Evolutionary conservation across 176 grass and related monocot genomes (phyloP).

Genomic region (Oryza glaberrima): DNA sequence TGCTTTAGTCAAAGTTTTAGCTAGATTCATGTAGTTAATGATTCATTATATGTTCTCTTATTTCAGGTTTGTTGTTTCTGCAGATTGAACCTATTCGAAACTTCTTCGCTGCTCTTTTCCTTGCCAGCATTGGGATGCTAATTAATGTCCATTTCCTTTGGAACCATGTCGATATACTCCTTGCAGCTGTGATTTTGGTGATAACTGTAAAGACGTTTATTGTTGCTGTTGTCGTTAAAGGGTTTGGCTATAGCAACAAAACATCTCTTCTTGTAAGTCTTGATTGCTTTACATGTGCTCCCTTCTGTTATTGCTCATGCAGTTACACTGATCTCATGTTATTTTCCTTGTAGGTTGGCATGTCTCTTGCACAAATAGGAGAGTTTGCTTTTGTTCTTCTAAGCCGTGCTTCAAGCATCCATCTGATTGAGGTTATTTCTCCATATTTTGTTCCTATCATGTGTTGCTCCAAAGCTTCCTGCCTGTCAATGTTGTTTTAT

Average conservation of each 20-base stretch:
- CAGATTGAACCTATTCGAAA: slow-evolving; percentile 99
- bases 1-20: slow-evolving; percentile 26
- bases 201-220: slow-evolving; percentile 92
- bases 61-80: slow-evolving; percentile 96
- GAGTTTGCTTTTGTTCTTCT: slow-evolving; percentile 99
- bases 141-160: slow-evolving; percentile 99
- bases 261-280: slow-evolving; percentile 96
- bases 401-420: slow-evolving; percentile 97
- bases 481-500: background rate
- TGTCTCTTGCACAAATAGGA: slow-evolving; percentile 99
- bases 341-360: slow-evolving; percentile 71
- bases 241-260: slow-evolving; percentile 98
- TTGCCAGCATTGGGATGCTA: slow-evolving; percentile 99
- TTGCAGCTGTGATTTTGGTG: slow-evolving; percentile 96
- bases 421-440: slow-evolving; percentile 91
- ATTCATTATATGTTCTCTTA: slow-evolving; percentile 79
- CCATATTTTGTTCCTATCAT: slow-evolving; percentile 19
- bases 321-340: slow-evolving; percentile 15
- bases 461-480: background rate
- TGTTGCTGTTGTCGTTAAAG: slow-evolving; percentile 85
- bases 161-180: slow-evolving; percentile 99
- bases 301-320: background rate
- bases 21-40: slow-evolving; percentile 52
- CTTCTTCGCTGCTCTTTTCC: slow-evolving; percentile 97
- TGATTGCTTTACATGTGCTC: background rate